These are phyloP conservation scores for Russula foetens DNA, from an alignment of 768 basidiomycete species.

Conservation along the genomic window DNA sequence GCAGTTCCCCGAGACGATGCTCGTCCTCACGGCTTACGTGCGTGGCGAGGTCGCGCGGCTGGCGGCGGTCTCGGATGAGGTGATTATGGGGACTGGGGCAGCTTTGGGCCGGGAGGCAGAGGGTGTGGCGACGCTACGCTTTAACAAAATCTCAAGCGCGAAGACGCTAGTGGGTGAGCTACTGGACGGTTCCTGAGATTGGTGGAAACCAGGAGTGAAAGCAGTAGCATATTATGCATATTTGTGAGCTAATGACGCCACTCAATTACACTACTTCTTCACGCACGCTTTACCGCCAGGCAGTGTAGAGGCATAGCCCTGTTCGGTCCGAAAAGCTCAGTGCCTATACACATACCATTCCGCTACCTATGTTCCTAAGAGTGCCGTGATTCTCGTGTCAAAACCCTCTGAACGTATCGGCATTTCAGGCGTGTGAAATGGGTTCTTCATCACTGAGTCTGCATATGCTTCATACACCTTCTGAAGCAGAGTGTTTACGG, in stretches of 20 bases:
- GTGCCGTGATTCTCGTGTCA: conserved; percentile 56
- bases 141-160: conserved; percentile 7
- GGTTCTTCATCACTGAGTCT: conserved; percentile 97
- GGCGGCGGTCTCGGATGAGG: conserved; percentile 13
- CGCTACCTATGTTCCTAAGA: conserved; percentile 31
- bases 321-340: no score
- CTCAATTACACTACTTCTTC: conserved; percentile 2
- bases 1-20: conserved; percentile 67
- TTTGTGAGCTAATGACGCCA: conserved; percentile 5
- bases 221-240: not conserved
- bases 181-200: not conserved
- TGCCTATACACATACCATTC: not conserved
- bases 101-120: conserved; percentile 13
- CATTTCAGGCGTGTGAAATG: conserved; percentile 99
- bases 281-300: not conserved
- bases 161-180: not conserved
- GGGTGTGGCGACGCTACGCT: conserved; percentile 10
- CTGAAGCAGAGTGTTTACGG: conserved; percentile 62
- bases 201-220: no score
- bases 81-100: not conserved
- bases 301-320: not conserved
- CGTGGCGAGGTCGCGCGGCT: conserved; percentile 14
- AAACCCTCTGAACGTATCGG: conserved; percentile 90
- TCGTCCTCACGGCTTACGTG: conserved; percentile 42
- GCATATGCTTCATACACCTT: conserved; percentile 91